A percentile compares a stretch with the other conserved stretches of the same genome.
Conservation (phyloP, 148 eudicot genomes). For the Fagopyrum tataricum region DNA sequence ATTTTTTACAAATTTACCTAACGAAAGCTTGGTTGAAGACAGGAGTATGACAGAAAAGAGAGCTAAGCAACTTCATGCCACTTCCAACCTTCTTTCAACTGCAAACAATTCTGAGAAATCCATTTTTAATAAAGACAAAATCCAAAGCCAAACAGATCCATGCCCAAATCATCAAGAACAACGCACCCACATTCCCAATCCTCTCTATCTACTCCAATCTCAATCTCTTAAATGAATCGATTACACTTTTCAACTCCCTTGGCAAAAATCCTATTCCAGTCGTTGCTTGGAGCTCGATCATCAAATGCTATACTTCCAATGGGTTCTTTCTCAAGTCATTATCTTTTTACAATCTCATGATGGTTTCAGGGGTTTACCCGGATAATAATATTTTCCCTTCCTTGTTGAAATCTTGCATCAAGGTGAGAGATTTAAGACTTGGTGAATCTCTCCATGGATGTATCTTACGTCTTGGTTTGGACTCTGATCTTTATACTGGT, state of each 20-base stretch:
- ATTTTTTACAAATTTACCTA: too few relatives aligned
- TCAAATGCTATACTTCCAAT: constrained; percentile 45
- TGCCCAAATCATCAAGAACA: constrained; percentile 52
- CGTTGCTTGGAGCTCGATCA: constrained; percentile 57
- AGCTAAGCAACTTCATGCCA: too few relatives aligned
- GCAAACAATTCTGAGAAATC: constrained; percentile 25
- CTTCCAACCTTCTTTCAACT: not conserved
- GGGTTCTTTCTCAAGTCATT: constrained; percentile 36
- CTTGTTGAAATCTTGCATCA: constrained; percentile 59
- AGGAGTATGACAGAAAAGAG: too few relatives aligned
- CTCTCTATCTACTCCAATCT: constrained; percentile 48
- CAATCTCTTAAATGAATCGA: constrained; percentile 35
- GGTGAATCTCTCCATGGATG: constrained; percentile 63
- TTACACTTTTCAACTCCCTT: constrained; percentile 35
- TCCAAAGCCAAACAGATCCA: constrained; percentile 68
- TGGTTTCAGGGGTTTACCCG: constrained; percentile 46
- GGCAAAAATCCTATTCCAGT: constrained; percentile 25
- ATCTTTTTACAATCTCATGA: constrained; percentile 43
- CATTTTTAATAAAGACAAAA: constrained; percentile 37
- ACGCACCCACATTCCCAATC: constrained; percentile 17
- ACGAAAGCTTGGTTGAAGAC: too few relatives aligned
- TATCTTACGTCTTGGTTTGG: constrained; percentile 46
- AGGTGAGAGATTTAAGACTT: constrained; percentile 45
- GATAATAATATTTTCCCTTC: constrained; percentile 74
- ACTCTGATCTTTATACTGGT: constrained; percentile 52